A percentile compares a stretch with the other conserved stretches of the same genome.
Evolutionary conservation across 2,329 filamentous ascomycete species (phyloP).

Genomic region (Calonectria hawksworthii): DNA sequence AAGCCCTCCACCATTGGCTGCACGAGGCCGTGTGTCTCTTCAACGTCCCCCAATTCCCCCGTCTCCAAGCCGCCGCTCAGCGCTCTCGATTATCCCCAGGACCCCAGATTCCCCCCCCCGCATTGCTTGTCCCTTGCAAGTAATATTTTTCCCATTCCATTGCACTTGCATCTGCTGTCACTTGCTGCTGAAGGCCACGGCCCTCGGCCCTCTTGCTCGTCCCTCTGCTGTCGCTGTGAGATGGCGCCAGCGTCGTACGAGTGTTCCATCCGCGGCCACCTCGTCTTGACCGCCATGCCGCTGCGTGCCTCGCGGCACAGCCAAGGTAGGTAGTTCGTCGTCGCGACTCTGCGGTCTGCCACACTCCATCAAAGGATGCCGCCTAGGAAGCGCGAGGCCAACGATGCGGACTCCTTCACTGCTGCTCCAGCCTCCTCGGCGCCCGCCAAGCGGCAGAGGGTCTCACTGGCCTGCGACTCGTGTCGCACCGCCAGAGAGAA

Average conservation of each 20-base stretch:
- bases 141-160: constrained; percentile 24
- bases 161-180: constrained; percentile 24
- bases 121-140: constrained; percentile 35
- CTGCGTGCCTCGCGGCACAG: constrained; percentile 39
- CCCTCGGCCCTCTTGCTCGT: constrained; percentile 25
- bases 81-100: constrained; percentile 36
- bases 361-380: constrained; percentile 52
- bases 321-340: constrained; percentile 40
- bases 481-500: constrained; percentile 78
- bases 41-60: constrained; percentile 23
- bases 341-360: constrained; percentile 26
- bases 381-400: constrained; percentile 52
- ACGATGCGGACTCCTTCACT: constrained; percentile 44
- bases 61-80: constrained; percentile 29
- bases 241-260: constrained; percentile 42
- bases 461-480: constrained; percentile 78
- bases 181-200: constrained; percentile 32
- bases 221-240: constrained; percentile 31
- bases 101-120: constrained; percentile 48
- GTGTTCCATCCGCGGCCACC: constrained; percentile 15
- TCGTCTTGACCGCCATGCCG: constrained; percentile 39
- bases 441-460: constrained; percentile 70
- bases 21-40: neutral
- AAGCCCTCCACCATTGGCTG: constrained; percentile 27
- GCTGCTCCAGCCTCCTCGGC: constrained; percentile 41